These are phyloP conservation scores for Pseudogymnoascus sp. DNA, from an alignment of 2,329 filamentous ascomycete species.

Conservation along the genomic window DNA sequence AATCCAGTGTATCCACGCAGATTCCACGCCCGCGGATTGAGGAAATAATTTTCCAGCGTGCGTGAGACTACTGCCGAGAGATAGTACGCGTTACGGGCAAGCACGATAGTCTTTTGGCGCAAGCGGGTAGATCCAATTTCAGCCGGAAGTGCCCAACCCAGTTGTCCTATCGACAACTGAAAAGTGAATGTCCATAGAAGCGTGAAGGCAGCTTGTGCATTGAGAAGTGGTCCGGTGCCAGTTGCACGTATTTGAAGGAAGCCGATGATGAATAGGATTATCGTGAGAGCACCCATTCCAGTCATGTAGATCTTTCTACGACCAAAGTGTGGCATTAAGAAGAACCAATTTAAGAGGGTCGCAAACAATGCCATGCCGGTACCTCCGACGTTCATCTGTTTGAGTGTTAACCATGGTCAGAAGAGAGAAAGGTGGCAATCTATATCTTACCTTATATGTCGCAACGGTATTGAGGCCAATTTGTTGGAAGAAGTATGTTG, in stretches of 20 bases:
- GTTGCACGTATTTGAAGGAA: constrained; percentile 22
- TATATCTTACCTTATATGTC: constrained; percentile 32
- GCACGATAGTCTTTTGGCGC: constrained; percentile 25
- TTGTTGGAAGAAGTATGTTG: constrained; percentile 50
- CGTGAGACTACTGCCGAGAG: constrained; percentile 26
- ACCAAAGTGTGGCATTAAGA: constrained; percentile 39
- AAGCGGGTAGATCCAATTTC: constrained; percentile 31
- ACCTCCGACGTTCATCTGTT: constrained; percentile 35
- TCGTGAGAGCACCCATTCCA: constrained; percentile 36
- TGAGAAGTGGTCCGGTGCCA: constrained; percentile 16
- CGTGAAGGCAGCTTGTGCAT: constrained; percentile 24
- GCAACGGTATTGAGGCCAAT: constrained; percentile 39
- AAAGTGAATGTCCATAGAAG: constrained; percentile 24
- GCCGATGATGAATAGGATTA: constrained; percentile 41
- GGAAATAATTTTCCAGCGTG: constrained; percentile 31
- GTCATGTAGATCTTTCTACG: constrained; percentile 43
- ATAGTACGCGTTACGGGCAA: constrained; percentile 31
- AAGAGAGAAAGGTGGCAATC: constrained; percentile 31
- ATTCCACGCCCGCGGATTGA: constrained; percentile 40
- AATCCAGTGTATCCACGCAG: constrained; percentile 42
- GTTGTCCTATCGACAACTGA: constrained; percentile 33
- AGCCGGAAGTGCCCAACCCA: constrained; percentile 30
- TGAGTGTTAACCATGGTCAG: constrained; percentile 34
- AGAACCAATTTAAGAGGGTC: constrained; percentile 42
- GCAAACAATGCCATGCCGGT: constrained; percentile 41